These are phyloP conservation scores for Candida bentonensis DNA, from an alignment of 805 yeast species.

Conservation along the genomic window DNA sequence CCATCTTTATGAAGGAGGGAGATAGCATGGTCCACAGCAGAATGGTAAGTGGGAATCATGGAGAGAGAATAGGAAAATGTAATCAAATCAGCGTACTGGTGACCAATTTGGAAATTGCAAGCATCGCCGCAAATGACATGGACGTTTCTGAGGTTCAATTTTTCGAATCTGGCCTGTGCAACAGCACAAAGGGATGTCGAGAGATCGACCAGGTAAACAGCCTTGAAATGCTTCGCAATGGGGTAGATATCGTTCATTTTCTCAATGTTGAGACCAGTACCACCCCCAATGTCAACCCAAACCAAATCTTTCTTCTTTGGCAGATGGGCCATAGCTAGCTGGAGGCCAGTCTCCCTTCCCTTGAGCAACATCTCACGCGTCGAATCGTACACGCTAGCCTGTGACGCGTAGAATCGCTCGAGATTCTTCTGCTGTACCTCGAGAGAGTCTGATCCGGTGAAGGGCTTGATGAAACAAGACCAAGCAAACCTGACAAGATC, in stretches of 20 bases:
- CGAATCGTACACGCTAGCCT: conserved; percentile 62
- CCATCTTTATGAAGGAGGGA: conserved; percentile 42
- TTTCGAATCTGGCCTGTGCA: conserved; percentile 44
- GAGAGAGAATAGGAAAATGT: conserved; percentile 72
- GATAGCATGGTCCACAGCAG: conserved; percentile 57
- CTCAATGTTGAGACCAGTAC: conserved; percentile 75
- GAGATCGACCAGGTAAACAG: conserved; percentile 59
- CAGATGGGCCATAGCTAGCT: conserved; percentile 44
- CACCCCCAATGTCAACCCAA: conserved; percentile 52
- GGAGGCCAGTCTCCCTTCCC: conserved; percentile 56
- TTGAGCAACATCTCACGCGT: conserved; percentile 53
- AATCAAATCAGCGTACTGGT: conserved; percentile 44
- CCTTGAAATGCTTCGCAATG: conserved; percentile 35
- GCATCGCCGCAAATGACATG: conserved; percentile 64
- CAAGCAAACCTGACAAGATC: conserved; percentile 23
- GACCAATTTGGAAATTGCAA: conserved; percentile 41
- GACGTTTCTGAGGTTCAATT: conserved; percentile 42
- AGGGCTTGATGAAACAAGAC: conserved; percentile 49
- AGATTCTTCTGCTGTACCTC: conserved; percentile 42
- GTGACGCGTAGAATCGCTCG: conserved; percentile 61
- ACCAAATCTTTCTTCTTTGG: conserved; percentile 19
- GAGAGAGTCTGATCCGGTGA: conserved; percentile 18
- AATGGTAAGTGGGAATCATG: conserved; percentile 74
- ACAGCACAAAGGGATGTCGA: conserved; percentile 66
- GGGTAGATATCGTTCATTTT: conserved; percentile 47